Base-by-base conservation (phyloP, 139 green algal species). In the Choricystis sp. region DNA sequence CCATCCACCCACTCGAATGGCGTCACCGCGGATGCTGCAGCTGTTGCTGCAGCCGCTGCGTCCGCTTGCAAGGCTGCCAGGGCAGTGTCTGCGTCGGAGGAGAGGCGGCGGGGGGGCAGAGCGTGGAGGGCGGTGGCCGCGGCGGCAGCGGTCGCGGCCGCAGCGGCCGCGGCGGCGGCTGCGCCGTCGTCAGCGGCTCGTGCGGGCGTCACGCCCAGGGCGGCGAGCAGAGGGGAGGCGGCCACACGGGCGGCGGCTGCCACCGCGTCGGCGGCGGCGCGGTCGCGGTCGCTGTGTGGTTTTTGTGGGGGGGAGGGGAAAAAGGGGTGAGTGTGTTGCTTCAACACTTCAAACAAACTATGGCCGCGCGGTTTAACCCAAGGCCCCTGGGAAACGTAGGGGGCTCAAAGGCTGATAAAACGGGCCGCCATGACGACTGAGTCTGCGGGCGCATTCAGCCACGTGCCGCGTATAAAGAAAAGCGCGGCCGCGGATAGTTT, bases 1-100 rank as follows among this genome's bases (percentile, higher is more conserved):
- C 94, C 94, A 64, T 99, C 94, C 28, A 79, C 83, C 94, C 79
- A 95, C 29, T 76, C 77, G 76, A 95, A 95, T 9, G 88, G 88
- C 23, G 83, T 83, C 3, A 52, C 27, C 31, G 40, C 40, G 40
- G 40, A 52, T 9, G 40, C 9, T 9, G 40, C 40, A 16, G 40
- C 40, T 21, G 40, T 56, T 4, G 27, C 3, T 49, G 79, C 82
- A 2, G 68, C 68, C 24, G 69, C 70, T 28, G 71, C 83, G 19
- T 78, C 72, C 29, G 60, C 65, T 0, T 26, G 26, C 57, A 79
- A 60, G n/a, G 30, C 64, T 1, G 57, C 59, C n/a, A 75, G 61
- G 1, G 58, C 66, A 0, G 30, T 59, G 57, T 63, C 23, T 3
- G n/a, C 57, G n/a, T 25, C 26, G 57, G 20, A 5, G 3, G 57